These are phyloP conservation scores for Erodium texanum DNA, from an alignment of 441 rosid species.

Conservation along the genomic window DNA sequence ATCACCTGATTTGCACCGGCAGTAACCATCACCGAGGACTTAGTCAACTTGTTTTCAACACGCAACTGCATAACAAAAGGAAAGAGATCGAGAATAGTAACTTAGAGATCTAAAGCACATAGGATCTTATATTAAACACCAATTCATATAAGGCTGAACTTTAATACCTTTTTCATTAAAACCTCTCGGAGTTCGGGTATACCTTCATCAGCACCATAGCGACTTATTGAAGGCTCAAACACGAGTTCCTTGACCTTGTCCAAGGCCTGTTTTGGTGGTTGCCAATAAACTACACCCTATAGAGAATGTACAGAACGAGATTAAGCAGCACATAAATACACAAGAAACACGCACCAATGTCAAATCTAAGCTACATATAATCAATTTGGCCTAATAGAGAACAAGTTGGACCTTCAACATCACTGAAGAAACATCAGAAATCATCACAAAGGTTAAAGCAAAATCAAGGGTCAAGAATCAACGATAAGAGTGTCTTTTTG, in stretches of 20 bases:
- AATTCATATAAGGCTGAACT: too few relatives aligned
- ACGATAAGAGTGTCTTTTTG: background rate
- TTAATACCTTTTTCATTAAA: slow-evolving; percentile 62
- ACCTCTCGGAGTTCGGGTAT: slow-evolving; percentile 68
- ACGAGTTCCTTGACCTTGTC: slow-evolving; percentile 74
- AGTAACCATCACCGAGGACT: slow-evolving; percentile 89
- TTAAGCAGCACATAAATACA: slow-evolving; percentile 5
- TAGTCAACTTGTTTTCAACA: slow-evolving; percentile 61
- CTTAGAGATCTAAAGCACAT: too few relatives aligned
- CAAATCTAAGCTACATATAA: background rate
- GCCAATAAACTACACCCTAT: slow-evolving; percentile 94
- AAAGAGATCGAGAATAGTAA: background rate
- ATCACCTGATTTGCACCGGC: slow-evolving; percentile 96
- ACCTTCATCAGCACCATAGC: slow-evolving; percentile 94
- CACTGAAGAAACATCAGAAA: background rate
- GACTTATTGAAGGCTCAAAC: slow-evolving; percentile 65
- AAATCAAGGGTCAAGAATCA: background rate
- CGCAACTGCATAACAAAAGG: slow-evolving; percentile 40
- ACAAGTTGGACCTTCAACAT: background rate
- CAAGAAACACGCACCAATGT: background rate
- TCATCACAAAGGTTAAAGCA: background rate
- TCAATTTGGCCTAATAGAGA: background rate
- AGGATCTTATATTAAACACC: too few relatives aligned
- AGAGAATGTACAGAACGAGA: slow-evolving; percentile 17
- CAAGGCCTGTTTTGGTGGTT: slow-evolving; percentile 76